These are phyloP conservation scores for Leccinellum albellum DNA, from an alignment of 768 basidiomycete genomes.

Conservation along the genomic window DNA sequence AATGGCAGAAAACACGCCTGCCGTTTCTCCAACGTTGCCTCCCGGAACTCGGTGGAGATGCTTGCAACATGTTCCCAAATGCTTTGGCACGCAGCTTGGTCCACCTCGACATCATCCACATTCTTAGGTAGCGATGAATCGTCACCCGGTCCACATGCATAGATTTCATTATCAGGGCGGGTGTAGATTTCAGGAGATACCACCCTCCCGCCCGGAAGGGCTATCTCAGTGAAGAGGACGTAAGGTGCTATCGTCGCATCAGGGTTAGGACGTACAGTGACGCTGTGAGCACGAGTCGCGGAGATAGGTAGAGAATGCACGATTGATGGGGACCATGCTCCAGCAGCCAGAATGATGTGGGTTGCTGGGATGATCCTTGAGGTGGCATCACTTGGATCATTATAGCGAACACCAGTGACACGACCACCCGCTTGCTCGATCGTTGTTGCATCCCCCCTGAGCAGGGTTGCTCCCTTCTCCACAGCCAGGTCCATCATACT, in stretches of 20 bases:
- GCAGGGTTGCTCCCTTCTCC: conserved; percentile 47
- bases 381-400: conserved; percentile 19
- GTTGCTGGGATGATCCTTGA: conserved; percentile 50
- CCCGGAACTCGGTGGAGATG: conserved; percentile 55
- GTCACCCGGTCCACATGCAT: conserved; percentile 80
- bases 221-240: conserved; percentile 80
- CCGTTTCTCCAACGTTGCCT: conserved; percentile 47
- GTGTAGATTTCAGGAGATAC: conserved; percentile 70
- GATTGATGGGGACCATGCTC: conserved; percentile 77
- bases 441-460: conserved; percentile 43
- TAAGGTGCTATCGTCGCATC: conserved; percentile 59
- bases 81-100: conserved; percentile 50
- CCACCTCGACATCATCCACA: conserved; percentile 70
- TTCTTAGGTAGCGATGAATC: conserved; percentile 60
- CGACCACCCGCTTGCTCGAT: conserved; percentile 41
- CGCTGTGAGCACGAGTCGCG: conserved; percentile 70
- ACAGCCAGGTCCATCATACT: conserved; percentile 66
- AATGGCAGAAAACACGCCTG: conserved; percentile 82
- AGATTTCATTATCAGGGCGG: conserved; percentile 65
- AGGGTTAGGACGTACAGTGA: conserved; percentile 53
- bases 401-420: conserved; percentile 48
- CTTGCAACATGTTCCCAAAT: conserved; percentile 55
- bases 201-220: conserved; percentile 28
- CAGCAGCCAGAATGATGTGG: conserved; percentile 74
- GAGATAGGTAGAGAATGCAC: conserved; percentile 53